Evolutionary conservation across 179 eudicot genomes (phyloP).

Genomic region (Patellifolia procumbens): DNA sequence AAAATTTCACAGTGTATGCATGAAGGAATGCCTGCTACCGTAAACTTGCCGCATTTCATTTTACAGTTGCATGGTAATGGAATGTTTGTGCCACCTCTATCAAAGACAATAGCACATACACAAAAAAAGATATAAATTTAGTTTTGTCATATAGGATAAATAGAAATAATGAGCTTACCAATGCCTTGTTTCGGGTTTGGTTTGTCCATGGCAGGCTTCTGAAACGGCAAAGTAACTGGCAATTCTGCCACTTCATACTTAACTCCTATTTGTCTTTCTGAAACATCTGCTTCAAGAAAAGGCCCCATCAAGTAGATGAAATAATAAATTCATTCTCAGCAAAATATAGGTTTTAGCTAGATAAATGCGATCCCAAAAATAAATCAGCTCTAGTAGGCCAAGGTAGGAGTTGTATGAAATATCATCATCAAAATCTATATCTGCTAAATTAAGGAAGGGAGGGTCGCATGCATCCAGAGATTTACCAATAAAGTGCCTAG

Average conservation of each 20-base stretch:
- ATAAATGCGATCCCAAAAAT: neutral
- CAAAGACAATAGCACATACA: neutral
- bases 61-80: neutral
- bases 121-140: neutral
- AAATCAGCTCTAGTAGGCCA: neutral
- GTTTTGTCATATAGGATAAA: conserved; percentile 2
- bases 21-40: too few species aligned
- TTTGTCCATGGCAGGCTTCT: conserved; percentile 87
- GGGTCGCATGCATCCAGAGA: neutral
- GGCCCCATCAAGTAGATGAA: conserved; percentile 7
- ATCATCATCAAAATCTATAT: neutral
- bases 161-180: conserved; percentile 51
- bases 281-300: conserved; percentile 44
- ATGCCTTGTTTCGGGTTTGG: conserved; percentile 98
- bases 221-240: conserved; percentile 78
- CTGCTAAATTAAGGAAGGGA: too few species aligned
- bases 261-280: conserved; percentile 68
- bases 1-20: neutral
- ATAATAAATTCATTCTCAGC: neutral
- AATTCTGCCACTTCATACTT: conserved; percentile 81
- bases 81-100: neutral
- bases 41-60: neutral
- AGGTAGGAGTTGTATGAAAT: neutral
- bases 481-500: neutral
- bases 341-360: neutral